phyloP scores from a whole-genome alignment of 345 rosid genomes.

The Geranium brycei region DNA sequence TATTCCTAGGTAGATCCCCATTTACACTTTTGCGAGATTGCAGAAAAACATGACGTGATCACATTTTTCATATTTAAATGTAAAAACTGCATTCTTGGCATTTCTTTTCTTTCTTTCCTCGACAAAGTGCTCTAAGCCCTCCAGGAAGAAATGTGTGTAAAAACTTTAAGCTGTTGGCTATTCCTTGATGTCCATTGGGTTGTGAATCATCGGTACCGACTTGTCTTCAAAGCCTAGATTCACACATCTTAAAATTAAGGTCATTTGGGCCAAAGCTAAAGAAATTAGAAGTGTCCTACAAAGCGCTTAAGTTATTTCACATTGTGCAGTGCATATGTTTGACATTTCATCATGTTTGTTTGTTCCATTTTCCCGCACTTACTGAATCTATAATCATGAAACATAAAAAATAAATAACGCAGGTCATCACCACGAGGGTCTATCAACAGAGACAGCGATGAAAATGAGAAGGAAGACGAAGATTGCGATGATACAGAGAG shows the following conservation, averaged over 20 bases:
- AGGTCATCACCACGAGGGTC: background rate
- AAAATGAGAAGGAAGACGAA: background rate
- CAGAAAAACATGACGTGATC: background rate
- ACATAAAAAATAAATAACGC: no score
- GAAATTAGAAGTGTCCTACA: background rate
- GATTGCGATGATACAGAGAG: background rate
- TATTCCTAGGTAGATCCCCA: background rate
- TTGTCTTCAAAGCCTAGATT: background rate
- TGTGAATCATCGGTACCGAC: background rate
- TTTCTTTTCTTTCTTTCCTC: background rate
- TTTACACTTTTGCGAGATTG: background rate
- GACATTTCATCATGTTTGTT: no score
- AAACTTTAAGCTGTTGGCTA: background rate
- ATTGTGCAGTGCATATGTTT: background rate
- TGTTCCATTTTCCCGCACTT: background rate
- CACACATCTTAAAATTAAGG: background rate
- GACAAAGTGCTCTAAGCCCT: background rate
- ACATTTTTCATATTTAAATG: no score
- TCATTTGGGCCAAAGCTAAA: background rate
- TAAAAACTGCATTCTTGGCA: background rate
- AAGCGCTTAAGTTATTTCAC: background rate
- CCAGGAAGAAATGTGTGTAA: no score
- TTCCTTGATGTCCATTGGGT: background rate
- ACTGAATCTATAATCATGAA: background rate
- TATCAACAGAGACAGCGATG: background rate